Evolutionary conservation across 2,329 filamentous ascomycete species (phyloP).

Genomic region (Xylaria sp.): DNA sequence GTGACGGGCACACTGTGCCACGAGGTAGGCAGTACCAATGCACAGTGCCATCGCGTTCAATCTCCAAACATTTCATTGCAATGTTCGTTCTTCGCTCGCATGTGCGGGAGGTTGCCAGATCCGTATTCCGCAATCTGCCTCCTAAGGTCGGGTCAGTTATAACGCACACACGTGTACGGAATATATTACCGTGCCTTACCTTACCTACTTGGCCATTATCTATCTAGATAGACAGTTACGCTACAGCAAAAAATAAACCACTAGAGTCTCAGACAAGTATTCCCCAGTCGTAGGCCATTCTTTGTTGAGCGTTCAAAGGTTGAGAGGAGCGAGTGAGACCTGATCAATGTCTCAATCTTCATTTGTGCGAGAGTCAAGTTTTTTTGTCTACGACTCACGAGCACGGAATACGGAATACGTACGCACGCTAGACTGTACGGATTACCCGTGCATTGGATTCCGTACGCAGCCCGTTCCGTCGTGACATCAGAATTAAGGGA

Average conservation of each 20-base stretch:
- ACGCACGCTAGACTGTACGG: no score
- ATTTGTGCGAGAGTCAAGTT: background rate
- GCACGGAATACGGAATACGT: no score
- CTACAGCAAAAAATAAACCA: background rate
- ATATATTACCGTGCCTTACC: no score
- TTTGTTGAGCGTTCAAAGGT: background rate
- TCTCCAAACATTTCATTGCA: background rate
- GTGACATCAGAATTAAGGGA: background rate
- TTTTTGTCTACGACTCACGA: no score
- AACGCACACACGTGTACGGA: no score
- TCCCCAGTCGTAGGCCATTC: background rate
- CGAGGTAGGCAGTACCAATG: background rate
- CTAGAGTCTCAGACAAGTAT: background rate
- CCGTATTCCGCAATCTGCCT: background rate
- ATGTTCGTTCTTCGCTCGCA: background rate
- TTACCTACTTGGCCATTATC: background rate
- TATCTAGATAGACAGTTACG: background rate
- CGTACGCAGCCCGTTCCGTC: background rate
- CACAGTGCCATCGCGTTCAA: background rate
- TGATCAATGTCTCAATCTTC: background rate
- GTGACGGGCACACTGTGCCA: background rate
- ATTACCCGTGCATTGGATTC: no score
- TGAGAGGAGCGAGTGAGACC: background rate
- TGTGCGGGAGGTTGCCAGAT: background rate
- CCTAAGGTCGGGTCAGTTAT: background rate